Evolutionary conservation across 1,284 basidiomycete species (phyloP).

Genomic region (Boletellus deceptivus): DNA sequence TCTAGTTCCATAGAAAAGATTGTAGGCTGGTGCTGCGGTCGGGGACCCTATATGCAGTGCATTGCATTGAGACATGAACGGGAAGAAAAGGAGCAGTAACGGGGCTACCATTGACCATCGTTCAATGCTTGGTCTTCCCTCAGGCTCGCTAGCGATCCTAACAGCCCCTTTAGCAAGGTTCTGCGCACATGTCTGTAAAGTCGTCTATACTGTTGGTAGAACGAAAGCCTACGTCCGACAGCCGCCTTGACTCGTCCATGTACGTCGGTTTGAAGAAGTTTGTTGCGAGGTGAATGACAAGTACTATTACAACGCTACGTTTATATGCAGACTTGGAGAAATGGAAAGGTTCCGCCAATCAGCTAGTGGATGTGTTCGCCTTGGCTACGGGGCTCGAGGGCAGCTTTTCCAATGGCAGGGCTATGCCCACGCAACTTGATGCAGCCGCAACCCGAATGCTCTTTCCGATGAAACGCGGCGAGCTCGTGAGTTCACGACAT

Average conservation of each 20-base stretch:
- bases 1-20: slow-evolving; percentile 13
- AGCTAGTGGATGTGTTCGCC: slow-evolving; percentile 1
- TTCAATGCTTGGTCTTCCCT: slow-evolving; percentile 3
- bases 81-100: neutral
- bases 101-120: slow-evolving; percentile 7
- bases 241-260: slow-evolving; percentile 6
- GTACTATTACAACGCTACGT: neutral
- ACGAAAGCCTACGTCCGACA: slow-evolving; percentile 13
- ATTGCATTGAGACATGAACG: slow-evolving; percentile 9
- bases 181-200: slow-evolving; percentile 10
- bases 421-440: neutral
- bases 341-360: neutral
- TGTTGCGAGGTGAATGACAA: neutral
- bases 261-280: neutral
- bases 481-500: slow-evolving; percentile 13
- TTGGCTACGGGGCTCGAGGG: slow-evolving; percentile 1
- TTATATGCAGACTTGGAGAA: slow-evolving; percentile 14
- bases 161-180: neutral
- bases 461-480: slow-evolving; percentile 16
- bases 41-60: slow-evolving; percentile 2
- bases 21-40: slow-evolving; percentile 9
- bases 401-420: slow-evolving; percentile 4
- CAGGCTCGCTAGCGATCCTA: neutral
- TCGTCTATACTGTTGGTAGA: neutral
- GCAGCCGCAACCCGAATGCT: neutral